These are phyloP conservation scores for Cystobasidium pallidum DNA, from an alignment of 1,284 basidiomycete genomes.

Conservation along the genomic window DNA sequence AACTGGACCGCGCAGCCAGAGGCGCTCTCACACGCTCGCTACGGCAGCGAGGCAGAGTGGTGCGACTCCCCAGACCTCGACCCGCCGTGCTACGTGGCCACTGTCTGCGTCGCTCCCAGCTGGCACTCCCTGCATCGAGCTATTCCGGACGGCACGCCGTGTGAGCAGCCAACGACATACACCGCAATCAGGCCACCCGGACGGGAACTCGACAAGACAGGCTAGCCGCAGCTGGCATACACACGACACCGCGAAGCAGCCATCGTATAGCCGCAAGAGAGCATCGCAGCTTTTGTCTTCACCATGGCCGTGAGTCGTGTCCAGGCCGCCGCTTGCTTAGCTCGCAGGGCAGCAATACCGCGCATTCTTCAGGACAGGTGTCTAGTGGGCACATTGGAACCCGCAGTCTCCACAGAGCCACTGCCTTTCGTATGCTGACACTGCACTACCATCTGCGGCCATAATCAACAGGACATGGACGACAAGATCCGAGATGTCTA, in stretches of 20 bases:
- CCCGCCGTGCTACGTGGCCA: background rate
- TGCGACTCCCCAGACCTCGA: background rate
- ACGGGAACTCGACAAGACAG: too few species aligned
- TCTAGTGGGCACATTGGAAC: background rate
- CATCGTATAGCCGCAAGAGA: background rate
- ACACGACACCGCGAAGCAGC: background rate
- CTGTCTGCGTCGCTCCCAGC: background rate
- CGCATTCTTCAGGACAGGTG: background rate
- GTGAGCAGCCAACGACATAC: background rate
- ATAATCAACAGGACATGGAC: slow-evolving; percentile 35
- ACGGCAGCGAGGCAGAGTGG: background rate
- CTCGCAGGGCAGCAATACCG: background rate
- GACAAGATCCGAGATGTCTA: slow-evolving; percentile 84
- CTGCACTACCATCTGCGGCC: background rate
- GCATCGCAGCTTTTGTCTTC: background rate
- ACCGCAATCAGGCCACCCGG: slow-evolving; percentile 4
- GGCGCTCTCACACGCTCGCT: too few species aligned
- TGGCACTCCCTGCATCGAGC: background rate
- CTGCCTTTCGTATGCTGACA: background rate
- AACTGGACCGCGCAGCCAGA: too few species aligned
- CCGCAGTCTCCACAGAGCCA: background rate
- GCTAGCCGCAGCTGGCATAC: too few species aligned
- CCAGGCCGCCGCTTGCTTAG: too few species aligned
- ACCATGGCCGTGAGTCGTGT: slow-evolving; percentile 20
- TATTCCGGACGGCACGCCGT: background rate